These are phyloP conservation scores for Coffea eugenioides DNA, from an alignment of 257 asterid species.

Conservation along the genomic window DNA sequence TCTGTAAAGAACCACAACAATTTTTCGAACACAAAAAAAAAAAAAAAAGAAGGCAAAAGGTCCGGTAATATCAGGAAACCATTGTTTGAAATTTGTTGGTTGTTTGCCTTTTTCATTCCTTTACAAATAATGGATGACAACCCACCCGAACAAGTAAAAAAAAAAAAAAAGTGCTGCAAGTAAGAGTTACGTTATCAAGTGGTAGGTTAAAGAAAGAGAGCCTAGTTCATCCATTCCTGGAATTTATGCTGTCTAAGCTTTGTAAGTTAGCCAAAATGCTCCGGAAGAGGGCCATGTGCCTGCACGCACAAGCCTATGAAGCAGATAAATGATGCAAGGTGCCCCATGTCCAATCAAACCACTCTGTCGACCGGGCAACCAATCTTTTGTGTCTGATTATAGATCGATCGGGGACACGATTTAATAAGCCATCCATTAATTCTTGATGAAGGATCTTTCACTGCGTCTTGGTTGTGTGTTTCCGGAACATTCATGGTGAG, in stretches of 20 bases:
- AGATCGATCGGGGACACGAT: background rate
- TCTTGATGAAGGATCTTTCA: too few relatives aligned
- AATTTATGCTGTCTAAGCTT: background rate
- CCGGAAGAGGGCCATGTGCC: conserved; percentile 4
- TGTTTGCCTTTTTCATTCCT: too few relatives aligned
- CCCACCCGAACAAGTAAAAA: background rate
- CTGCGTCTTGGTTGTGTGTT: background rate
- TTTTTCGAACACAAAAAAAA: too few relatives aligned
- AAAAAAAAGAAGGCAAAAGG: background rate
- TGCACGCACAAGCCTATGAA: background rate
- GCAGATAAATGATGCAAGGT: conserved; percentile 2
- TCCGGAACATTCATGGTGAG: background rate
- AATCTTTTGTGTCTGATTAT: background rate
- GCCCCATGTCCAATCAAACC: conserved; percentile 6
- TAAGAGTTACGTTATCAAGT: background rate
- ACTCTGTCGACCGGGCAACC: background rate
- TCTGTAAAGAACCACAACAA: too few relatives aligned
- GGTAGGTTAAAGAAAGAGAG: too few relatives aligned
- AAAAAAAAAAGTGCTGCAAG: background rate
- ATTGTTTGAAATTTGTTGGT: too few relatives aligned
- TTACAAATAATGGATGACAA: too few relatives aligned
- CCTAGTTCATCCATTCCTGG: background rate
- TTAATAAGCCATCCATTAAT: background rate
- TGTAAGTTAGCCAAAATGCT: background rate
- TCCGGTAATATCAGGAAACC: too few relatives aligned